Base-by-base conservation (phyloP, 768 basidiomycete genomes). In the Pisolithus sp. region DNA sequence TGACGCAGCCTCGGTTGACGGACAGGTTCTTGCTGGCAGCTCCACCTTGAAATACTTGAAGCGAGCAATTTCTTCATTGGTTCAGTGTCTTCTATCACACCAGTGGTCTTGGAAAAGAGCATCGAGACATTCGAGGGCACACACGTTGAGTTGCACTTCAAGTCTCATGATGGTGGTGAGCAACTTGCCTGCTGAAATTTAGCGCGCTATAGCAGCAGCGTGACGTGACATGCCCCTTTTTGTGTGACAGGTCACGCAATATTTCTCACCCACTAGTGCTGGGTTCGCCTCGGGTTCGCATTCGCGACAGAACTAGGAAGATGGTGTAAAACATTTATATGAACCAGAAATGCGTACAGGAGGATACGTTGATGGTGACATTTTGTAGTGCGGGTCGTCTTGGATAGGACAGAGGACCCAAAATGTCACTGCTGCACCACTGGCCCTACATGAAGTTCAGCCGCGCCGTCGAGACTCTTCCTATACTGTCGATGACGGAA, bases 211-310 rank as follows among this genome's bases (percentile, higher is more conserved):
- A 4, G 26, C 26, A 26, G 26, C 26, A 12, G 37, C 51, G 46
- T 54, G 50, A 52, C 8, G 36, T 51, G 50, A 51, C 50, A 26
- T 24, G 20, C 51, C 54, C 54, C 51, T 53, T 53, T 55, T 53
- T 52, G 23, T 36, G 46, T 13, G 39, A 31, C 8, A 24, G 36
- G n/a, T 24, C n/a, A 40, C 26, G 26, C 12, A 5, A n/a, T 4
- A 17, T 28, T 18, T 31, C 31, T 31, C 41, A n/a, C 8, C 21
- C 13, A 31, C 30, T 13, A 15, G 21, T 15, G 3, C 31, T 31
- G 30, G 20, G 21, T 17, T 28, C 10, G 23, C 21, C 23, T 24
- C 23, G 23, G 26, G 28, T 18, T 20, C 21, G 26, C 23, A 9
- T 4, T 21, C 15, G 31, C 34, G 20, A 37, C 31, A 45, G 50